Base-by-base conservation (phyloP, 148 eudicot genomes). In the Nepenthes gracilis region DNA sequence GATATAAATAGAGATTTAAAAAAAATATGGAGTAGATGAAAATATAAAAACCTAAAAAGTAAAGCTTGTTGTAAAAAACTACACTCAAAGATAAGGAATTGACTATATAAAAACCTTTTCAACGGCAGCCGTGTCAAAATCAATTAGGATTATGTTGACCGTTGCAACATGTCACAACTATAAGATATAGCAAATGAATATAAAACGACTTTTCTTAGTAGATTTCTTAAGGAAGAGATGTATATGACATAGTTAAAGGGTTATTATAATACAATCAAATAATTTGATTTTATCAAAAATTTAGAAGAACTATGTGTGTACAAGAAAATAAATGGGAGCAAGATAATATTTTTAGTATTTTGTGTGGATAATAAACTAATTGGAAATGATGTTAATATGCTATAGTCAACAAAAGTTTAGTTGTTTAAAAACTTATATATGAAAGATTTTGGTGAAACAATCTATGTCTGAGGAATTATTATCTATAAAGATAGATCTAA, bases 181-280 rank as follows among this genome's bases (percentile, higher is more conserved):
- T 2, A 36, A 45, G 33, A 45, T 61, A 6, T 48, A 14, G 13
- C 43, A 47, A 48, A 45, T 47, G 52, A 54, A 61, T 47, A 38
- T 61, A 1, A 61, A 33, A 61, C 35, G 12, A 49, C 64, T 2
- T 61, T 61, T 54, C 33, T 61, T 6, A 47, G 47, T 47, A 49
- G 23, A 23, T 23, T 23, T 23, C 23, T 61, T 1, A 1, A 61
- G 4, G 54, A 34, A 47, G 4, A 45, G 33, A 35, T 61, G 13
- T 61, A 15, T 34, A 61, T 48, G 55, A 47, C 6, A 23, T 5
- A 33, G 14, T 33, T 15, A 2, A 11, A 47, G 12, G 23, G 68
- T 63, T 55, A 54, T 32, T 0, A 23, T 23, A 23, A 23, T 23
- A 23, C 0, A 23, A 23, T 23, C 23, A 23, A 23, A 23, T 23